These are phyloP conservation scores for Phylloporus sp. DNA, from an alignment of 768 basidiomycete genomes.

Conservation along the genomic window DNA sequence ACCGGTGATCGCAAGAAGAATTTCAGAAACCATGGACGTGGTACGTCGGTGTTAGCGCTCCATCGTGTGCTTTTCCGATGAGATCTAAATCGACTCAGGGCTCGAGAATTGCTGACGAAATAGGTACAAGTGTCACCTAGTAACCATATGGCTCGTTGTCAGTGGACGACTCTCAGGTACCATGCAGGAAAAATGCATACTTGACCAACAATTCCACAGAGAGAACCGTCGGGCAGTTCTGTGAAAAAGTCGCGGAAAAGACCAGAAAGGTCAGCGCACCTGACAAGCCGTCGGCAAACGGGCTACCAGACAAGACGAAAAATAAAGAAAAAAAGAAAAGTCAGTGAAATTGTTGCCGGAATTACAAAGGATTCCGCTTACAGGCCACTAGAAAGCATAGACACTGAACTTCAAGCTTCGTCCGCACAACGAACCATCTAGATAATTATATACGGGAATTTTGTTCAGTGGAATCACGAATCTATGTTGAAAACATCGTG, in stretches of 20 bases:
- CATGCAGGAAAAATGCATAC: background rate
- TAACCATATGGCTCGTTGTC: background rate
- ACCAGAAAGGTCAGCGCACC: no score
- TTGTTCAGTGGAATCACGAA: conserved; percentile 18
- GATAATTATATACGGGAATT: conserved; percentile 20
- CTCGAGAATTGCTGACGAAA: background rate
- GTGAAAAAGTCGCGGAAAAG: background rate
- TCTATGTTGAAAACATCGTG: conserved; percentile 26
- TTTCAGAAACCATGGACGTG: background rate
- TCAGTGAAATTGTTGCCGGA: conserved; percentile 13
- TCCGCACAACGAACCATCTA: conserved; percentile 24
- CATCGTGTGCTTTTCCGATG: conserved; percentile 2
- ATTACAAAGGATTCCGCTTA: conserved; percentile 20
- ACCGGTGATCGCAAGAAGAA: conserved; percentile 6
- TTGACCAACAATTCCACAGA: background rate
- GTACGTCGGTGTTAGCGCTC: background rate
- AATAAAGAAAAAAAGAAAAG: conserved; percentile 1
- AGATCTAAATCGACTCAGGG: background rate
- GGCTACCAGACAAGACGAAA: conserved; percentile 5
- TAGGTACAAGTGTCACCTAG: conserved; percentile 6
- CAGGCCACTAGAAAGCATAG: conserved; percentile 9
- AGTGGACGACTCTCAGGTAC: background rate
- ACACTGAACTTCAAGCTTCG: conserved; percentile 18
- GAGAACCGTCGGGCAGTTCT: background rate
- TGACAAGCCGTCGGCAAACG: background rate